Conservation (phyloP, 805 yeast genomes). For the Candida railenensis region DNA sequence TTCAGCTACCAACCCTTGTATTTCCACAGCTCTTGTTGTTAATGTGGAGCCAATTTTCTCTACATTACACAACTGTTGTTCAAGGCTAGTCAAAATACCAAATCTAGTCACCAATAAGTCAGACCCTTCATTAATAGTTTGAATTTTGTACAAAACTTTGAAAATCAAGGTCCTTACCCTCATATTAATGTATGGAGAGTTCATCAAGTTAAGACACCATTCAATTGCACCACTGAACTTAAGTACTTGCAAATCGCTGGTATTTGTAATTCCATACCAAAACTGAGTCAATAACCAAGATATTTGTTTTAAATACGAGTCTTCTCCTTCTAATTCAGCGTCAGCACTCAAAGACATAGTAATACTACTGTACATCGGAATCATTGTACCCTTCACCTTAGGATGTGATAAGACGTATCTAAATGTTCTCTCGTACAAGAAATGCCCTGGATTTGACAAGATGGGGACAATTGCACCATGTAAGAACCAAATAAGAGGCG, state of each 20-base stretch:
- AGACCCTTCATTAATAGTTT: constrained; percentile 55
- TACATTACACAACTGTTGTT: constrained; percentile 28
- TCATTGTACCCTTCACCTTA: constrained; percentile 33
- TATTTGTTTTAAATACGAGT: constrained; percentile 55
- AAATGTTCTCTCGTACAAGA: constrained; percentile 67
- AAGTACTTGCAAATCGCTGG: constrained; percentile 48
- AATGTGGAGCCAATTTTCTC: constrained; percentile 11
- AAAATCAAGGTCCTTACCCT: constrained; percentile 41
- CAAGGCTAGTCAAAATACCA: constrained; percentile 34
- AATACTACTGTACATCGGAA: constrained; percentile 47
- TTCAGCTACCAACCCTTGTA: constrained; percentile 13
- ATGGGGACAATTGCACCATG: constrained; percentile 58
- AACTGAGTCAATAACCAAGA: constrained; percentile 52
- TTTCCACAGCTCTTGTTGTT: constrained; percentile 7
- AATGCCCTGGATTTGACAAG: constrained; percentile 68
- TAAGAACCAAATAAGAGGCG: constrained; percentile 54
- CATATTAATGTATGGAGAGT: constrained; percentile 48
- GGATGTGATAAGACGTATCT: constrained; percentile 66
- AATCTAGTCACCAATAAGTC: constrained; percentile 59
- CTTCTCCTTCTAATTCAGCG: constrained; percentile 37
- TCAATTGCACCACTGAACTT: constrained; percentile 61
- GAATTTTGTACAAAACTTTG: constrained; percentile 45
- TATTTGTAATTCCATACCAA: constrained; percentile 31
- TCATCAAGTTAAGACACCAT: constrained; percentile 56
- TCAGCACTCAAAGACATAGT: constrained; percentile 22